Evolutionary conservation across 306 rosid genomes (phyloP).

Genomic region (Fagus sylvatica): DNA sequence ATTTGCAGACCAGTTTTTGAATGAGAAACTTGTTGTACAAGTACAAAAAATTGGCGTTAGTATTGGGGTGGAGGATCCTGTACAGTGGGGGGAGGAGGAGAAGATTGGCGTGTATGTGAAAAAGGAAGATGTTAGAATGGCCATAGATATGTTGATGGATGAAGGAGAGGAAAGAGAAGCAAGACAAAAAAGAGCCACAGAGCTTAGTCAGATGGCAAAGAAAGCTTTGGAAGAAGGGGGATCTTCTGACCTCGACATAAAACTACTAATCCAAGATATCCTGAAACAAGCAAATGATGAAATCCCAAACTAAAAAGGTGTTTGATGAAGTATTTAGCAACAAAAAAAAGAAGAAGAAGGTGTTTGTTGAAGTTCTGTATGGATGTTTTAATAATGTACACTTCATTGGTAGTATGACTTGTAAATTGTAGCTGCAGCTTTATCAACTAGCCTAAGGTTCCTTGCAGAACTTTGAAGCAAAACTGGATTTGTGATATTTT

Average conservation of each 20-base stretch:
- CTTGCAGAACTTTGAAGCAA: too few relatives aligned
- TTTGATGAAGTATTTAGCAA: too few relatives aligned
- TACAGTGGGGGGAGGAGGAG: conserved; percentile 36
- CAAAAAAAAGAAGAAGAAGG: too few relatives aligned
- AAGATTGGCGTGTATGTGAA: conserved; percentile 24
- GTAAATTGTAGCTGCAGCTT: too few relatives aligned
- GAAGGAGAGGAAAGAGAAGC: conserved; percentile 17
- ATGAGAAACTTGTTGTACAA: conserved; percentile 34
- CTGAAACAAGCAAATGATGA: not conserved
- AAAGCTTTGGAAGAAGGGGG: conserved; percentile 32
- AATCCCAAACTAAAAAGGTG: not conserved
- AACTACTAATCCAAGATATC: conserved; percentile 20
- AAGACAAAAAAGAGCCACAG: conserved; percentile 20
- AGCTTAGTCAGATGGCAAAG: conserved; percentile 24
- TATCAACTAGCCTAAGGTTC: too few relatives aligned
- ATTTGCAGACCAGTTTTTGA: conserved; percentile 40
- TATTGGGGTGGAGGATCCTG: conserved; percentile 26
- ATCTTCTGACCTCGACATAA: conserved; percentile 23
- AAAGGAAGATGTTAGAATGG: conserved; percentile 23
- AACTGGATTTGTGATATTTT: too few relatives aligned
- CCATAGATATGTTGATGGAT: conserved; percentile 24
- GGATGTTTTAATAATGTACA: not conserved
- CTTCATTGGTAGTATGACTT: too few relatives aligned
- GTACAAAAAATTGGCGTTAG: conserved; percentile 30
- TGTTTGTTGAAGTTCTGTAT: too few relatives aligned